A percentile compares a stretch with the other conserved stretches of the same genome.
Conservation (phyloP, 306 rosid species). For the Myrica gale region DNA sequence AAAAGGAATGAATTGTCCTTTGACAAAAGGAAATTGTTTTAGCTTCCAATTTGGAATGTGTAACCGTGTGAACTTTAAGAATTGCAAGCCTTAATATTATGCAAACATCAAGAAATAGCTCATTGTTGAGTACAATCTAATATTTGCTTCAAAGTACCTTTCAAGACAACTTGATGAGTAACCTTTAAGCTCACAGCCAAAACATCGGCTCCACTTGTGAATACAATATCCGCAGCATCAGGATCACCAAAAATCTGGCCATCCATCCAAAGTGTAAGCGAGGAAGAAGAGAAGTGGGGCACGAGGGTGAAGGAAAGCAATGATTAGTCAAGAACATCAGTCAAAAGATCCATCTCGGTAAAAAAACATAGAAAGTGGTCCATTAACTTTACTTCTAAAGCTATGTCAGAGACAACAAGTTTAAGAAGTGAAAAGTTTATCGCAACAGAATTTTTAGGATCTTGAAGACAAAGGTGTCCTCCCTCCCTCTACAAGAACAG, state of each 20-base stretch:
- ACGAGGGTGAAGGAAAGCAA: not conserved
- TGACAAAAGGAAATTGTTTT: too few species aligned
- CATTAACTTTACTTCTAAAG: not conserved
- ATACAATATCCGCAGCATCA: slow-evolving; percentile 91
- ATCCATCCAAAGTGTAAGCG: slow-evolving; percentile 16
- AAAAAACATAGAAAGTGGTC: not conserved
- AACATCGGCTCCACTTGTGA: slow-evolving; percentile 78
- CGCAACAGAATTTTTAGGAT: not conserved
- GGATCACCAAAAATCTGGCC: slow-evolving; percentile 88
- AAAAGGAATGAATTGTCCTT: too few species aligned
- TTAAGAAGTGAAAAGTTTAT: not conserved
- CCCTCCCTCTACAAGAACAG: not conserved
- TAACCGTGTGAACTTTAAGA: too few species aligned
- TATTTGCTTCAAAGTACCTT: slow-evolving; percentile 42
- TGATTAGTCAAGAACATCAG: not conserved
- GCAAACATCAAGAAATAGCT: too few species aligned
- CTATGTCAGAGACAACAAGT: not conserved
- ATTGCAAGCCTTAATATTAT: too few species aligned
- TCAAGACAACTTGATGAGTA: slow-evolving; percentile 82
- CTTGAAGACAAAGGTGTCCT: not conserved
- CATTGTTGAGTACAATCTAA: too few species aligned
- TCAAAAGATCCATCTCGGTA: slow-evolving; percentile 1
- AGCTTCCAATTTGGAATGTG: too few species aligned
- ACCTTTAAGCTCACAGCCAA: slow-evolving; percentile 81
- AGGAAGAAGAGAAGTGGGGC: slow-evolving; percentile 1